Evolutionary conservation across 169 alveolate genomes (phyloP).

Genomic region (Cryptosporidium meleagridis): DNA sequence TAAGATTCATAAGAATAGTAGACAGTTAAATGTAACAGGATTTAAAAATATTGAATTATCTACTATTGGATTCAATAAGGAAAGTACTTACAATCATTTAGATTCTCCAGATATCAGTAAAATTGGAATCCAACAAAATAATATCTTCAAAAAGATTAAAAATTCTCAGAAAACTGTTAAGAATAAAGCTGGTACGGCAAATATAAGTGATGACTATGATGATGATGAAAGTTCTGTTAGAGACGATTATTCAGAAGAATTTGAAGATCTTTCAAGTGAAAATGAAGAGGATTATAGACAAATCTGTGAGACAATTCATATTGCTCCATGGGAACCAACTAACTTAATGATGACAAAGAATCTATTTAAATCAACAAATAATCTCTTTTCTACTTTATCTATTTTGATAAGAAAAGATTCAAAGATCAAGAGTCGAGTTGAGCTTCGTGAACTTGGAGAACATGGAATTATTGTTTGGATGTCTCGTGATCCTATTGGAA

Average conservation of each 20-base stretch:
- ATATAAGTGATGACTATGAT: conserved; percentile 13
- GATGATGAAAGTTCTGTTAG: conserved; percentile 45
- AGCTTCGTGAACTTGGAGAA: conserved; percentile 44
- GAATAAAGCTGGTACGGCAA: conserved; percentile 6
- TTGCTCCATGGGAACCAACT: conserved; percentile 59
- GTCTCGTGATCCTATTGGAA: conserved; percentile 13
- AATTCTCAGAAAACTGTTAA: conserved; percentile 8
- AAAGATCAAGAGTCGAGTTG: conserved; percentile 22
- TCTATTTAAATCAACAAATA: conserved; percentile 51
- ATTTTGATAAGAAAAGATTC: conserved; percentile 5
- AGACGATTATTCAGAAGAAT: conserved; percentile 56
- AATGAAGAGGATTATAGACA: conserved; percentile 49
- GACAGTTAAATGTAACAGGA: neutral
- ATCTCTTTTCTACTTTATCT: conserved; percentile 30
- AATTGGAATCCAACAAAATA: neutral
- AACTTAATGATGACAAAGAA: conserved; percentile 49
- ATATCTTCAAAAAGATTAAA: conserved; percentile 26
- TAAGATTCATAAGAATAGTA: neutral
- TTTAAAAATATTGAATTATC: neutral
- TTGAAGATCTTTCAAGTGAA: conserved; percentile 58
- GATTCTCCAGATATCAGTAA: neutral
- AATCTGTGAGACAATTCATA: conserved; percentile 29
- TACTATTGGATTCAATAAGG: neutral
- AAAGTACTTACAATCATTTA: neutral
- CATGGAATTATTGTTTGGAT: conserved; percentile 58